Evolutionary conservation across 2,329 filamentous ascomycete species (phyloP).

Genomic region (Knufia fluminis): DNA sequence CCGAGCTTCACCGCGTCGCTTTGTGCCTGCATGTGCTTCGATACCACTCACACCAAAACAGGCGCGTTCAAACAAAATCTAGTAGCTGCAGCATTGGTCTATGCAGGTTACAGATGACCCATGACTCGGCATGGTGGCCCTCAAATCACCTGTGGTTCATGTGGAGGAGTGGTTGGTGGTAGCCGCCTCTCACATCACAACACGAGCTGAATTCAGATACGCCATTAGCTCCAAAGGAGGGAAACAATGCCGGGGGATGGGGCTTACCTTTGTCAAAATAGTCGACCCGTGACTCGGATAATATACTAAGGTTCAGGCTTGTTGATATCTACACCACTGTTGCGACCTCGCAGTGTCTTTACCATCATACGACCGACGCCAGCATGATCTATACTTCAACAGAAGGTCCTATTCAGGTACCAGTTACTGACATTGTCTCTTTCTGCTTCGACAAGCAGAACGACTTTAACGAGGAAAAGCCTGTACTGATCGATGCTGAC

Average conservation of each 20-base stretch:
- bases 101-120: neutral
- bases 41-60: neutral
- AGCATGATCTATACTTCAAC: slow-evolving; percentile 1
- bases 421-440: slow-evolving; percentile 30
- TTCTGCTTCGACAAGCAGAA: slow-evolving; percentile 33
- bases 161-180: too few species aligned
- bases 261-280: neutral
- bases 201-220: too few species aligned
- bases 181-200: too few species aligned
- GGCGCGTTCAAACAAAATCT: neutral
- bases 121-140: neutral
- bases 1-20: neutral
- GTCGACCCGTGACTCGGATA: neutral
- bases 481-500: slow-evolving; percentile 15
- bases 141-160: too few species aligned
- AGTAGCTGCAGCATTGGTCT: neutral
- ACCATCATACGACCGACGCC: neutral
- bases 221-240: too few species aligned
- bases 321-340: neutral
- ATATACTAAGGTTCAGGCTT: neutral
- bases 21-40: neutral
- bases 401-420: slow-evolving; percentile 3
- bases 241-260: too few species aligned
- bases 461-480: slow-evolving; percentile 29
- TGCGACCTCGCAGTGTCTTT: neutral